These are phyloP conservation scores for Castanea crenata DNA, from an alignment of 306 rosid species.

Conservation along the genomic window DNA sequence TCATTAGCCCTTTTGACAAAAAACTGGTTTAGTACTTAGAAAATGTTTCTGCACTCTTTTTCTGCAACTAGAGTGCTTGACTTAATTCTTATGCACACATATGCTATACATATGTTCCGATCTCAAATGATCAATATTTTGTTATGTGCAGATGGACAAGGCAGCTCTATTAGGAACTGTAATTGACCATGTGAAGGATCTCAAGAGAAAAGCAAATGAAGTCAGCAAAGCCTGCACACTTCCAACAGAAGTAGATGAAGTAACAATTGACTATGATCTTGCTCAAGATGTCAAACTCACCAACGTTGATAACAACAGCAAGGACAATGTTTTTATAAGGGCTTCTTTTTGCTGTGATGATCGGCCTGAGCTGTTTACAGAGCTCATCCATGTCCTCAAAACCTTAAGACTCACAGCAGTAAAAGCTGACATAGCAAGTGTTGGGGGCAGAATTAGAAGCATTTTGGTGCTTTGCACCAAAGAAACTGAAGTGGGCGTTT, in stretches of 20 bases:
- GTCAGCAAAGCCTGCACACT: constrained; percentile 49
- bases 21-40: too few species aligned
- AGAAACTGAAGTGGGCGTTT: constrained; percentile 49
- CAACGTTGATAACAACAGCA: constrained; percentile 19
- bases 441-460: constrained; percentile 84
- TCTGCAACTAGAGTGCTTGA: background rate
- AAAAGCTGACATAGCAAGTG: constrained; percentile 77
- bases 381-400: constrained; percentile 76
- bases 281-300: constrained; percentile 30
- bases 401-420: constrained; percentile 65
- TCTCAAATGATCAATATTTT: background rate
- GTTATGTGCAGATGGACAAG: constrained; percentile 78
- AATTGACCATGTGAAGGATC: constrained; percentile 87
- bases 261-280: constrained; percentile 55
- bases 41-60: too few species aligned
- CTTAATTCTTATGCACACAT: background rate
- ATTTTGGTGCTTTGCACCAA: constrained; percentile 69
- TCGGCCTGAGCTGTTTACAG: constrained; percentile 78
- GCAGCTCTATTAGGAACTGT: constrained; percentile 93
- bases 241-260: constrained; percentile 83
- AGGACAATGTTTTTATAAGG: constrained; percentile 42
- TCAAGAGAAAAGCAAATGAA: constrained; percentile 81
- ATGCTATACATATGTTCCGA: background rate
- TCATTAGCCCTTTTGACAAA: too few species aligned
- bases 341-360: constrained; percentile 95